Evolutionary conservation across 306 rosid species (phyloP).

Genomic region (Abrus pulchellus): DNA sequence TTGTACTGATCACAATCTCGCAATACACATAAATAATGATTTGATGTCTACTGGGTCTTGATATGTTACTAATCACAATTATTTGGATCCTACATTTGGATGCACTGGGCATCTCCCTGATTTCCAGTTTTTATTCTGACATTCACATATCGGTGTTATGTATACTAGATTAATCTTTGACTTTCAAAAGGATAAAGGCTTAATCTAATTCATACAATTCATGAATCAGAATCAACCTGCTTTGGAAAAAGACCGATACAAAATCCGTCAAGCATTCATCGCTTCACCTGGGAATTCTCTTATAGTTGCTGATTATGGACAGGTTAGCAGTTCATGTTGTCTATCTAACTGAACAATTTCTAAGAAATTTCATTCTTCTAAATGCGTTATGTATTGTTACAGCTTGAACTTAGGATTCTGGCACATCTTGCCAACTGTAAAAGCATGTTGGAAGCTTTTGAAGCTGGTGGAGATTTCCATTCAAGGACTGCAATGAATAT

Average conservation of each 20-base stretch:
- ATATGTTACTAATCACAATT: slow-evolving; percentile 16
- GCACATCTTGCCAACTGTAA: slow-evolving; percentile 94
- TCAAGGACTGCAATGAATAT: slow-evolving; percentile 98
- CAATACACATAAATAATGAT: neutral
- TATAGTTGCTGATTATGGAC: slow-evolving; percentile 97
- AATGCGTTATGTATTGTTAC: slow-evolving; percentile 56
- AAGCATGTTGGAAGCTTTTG: slow-evolving; percentile 96
- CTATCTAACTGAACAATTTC: slow-evolving; percentile 29
- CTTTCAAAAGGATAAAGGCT: slow-evolving; percentile 31
- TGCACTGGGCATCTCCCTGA: slow-evolving; percentile 9
- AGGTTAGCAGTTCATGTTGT: slow-evolving; percentile 63
- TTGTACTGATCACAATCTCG: neutral
- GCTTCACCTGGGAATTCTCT: slow-evolving; percentile 95
- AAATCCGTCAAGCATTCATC: slow-evolving; percentile 94
- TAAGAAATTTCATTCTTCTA: slow-evolving; percentile 41
- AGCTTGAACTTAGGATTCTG: slow-evolving; percentile 97
- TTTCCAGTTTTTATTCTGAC: slow-evolving; percentile 21
- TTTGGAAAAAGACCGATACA: slow-evolving; percentile 94
- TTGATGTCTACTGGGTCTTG: slow-evolving; percentile 34
- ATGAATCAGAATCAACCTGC: slow-evolving; percentile 93
- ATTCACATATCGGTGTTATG: slow-evolving; percentile 23
- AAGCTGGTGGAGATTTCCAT: slow-evolving; percentile 99
- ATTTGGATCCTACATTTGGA: slow-evolving; percentile 24
- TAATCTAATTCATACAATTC: slow-evolving; percentile 35
- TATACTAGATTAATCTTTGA: slow-evolving; percentile 12